Percentiles rank a stretch among this genome's conserved stretches.
phyloP scores from a whole-genome alignment of 2,329 filamentous ascomycete species.

The Sporothrix sp. region DNA sequence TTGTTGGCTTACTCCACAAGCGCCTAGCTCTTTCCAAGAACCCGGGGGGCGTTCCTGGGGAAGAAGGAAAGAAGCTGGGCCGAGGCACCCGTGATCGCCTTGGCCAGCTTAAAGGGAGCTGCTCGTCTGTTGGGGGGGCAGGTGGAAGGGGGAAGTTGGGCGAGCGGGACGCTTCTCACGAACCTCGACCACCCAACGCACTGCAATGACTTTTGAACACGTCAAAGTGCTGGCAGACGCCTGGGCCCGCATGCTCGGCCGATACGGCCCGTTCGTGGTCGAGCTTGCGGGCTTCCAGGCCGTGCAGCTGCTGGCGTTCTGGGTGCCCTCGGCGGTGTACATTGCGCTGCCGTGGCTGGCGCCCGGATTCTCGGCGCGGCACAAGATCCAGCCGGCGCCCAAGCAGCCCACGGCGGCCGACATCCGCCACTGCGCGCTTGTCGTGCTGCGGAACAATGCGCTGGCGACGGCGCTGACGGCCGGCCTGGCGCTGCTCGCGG shows the following conservation, averaged over 20 bases:
- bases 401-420: conserved; percentile 38
- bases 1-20: too few species aligned
- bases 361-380: conserved; percentile 38
- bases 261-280: conserved; percentile 22
- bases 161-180: too few species aligned
- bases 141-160: too few species aligned
- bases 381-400: conserved; percentile 45
- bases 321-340: conserved; percentile 34
- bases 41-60: too few species aligned
- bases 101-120: background rate
- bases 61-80: background rate
- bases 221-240: background rate
- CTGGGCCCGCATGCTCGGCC: conserved; percentile 19
- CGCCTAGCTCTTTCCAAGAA: too few species aligned
- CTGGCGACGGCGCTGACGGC: conserved; percentile 28
- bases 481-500: conserved; percentile 7
- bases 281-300: conserved; percentile 32
- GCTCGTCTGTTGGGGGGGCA: too few species aligned
- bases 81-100: conserved; percentile 1
- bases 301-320: conserved; percentile 37
- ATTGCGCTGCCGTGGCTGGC: conserved; percentile 33
- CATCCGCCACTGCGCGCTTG: conserved; percentile 32
- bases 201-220: too few species aligned
- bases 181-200: too few species aligned
- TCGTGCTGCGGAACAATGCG: conserved; percentile 40